Evolutionary conservation across 2,329 filamentous ascomycete genomes (phyloP), one percentile per base, ranked within the genome.

Genomic region (Talaromyces funiculosus): DNA sequence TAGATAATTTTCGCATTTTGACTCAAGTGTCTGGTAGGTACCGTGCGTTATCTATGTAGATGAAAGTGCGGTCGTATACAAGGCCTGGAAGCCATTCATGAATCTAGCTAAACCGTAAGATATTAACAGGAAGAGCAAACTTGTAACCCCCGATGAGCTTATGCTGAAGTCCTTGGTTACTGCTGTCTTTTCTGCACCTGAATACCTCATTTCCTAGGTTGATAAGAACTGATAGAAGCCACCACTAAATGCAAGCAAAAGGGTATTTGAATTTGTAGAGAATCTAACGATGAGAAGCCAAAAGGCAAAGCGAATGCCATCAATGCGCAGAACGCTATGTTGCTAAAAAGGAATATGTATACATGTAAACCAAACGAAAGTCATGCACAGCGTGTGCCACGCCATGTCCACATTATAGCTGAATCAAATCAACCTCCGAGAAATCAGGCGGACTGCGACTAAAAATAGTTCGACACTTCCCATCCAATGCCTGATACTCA

Each of bases 371-470:
- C 45, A 51, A 51, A 51, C n/a, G n/a, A 33, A 31, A 51, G 45
- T 31, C 26, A n/a, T 49, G 9, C 29, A 33, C 29, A 29, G 3
- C 22, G 24, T 10, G 7, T 26, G 3, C 5, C 2, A 47, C 43
- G 3, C 43, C 8, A 29, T 47, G 43, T 4, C n/a, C 14, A 47
- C 10, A 24, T 69, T 69, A 95, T 63, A 96, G 75, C 71, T 88
- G 88, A 75, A 96, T 95, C 67, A 96, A 78, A 76, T 96, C 91
- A 29, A 93, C 81, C 74, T 95, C 90, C 0, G 89, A 92, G 71
- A 96, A 95, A 75, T 96, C 92, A 0, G 92, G 92, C 16, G 92
- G 92, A 63, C 91, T 90, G 64, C 85, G 86, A 64, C 89, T 88
- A 73, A 94, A 97, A 38, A 96, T 85, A 4, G 96, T 91, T 18